Conservation (phyloP, 2,329 filamentous ascomycete species). For the Colletotrichum somersetense region DNA sequence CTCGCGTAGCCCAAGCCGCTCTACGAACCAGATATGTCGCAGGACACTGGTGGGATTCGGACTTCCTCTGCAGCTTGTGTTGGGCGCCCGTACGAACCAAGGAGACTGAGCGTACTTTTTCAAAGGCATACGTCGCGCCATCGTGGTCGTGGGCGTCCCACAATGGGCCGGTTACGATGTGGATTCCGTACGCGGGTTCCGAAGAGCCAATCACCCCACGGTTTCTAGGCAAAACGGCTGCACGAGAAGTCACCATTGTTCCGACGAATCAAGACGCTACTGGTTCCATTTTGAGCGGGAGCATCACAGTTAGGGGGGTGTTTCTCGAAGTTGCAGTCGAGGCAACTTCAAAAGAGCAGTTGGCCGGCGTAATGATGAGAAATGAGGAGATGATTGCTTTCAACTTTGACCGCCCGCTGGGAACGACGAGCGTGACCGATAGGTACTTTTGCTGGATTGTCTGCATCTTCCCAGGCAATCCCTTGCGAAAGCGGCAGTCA, state of each 20-base stretch:
- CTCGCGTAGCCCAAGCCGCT: not conserved
- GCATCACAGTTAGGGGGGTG: not conserved
- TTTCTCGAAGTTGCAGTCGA: not conserved
- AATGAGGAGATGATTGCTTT: not conserved
- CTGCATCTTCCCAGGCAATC: not conserved
- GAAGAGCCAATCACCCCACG: not conserved
- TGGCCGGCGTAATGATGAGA: not conserved
- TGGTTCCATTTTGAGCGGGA: not conserved
- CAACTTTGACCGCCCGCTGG: not conserved
- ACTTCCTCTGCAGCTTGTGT: constrained; percentile 23
- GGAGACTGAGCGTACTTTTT: not conserved
- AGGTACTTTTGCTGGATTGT: constrained; percentile 14
- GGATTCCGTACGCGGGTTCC: constrained; percentile 16
- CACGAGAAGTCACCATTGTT: not conserved
- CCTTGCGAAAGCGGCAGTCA: not conserved
- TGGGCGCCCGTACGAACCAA: constrained; percentile 6
- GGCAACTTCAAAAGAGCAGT: not conserved
- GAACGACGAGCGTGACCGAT: not conserved
- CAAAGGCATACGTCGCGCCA: not conserved
- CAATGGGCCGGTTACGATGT: constrained; percentile 22
- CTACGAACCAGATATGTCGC: not conserved
- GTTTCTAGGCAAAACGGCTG: not conserved
- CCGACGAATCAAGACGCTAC: not conserved
- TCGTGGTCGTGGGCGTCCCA: constrained; percentile 24
- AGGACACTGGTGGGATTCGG: constrained; percentile 1